phyloP scores from a whole-genome alignment of 2,329 filamentous ascomycete species.

The Scytalidium lignicola region DNA sequence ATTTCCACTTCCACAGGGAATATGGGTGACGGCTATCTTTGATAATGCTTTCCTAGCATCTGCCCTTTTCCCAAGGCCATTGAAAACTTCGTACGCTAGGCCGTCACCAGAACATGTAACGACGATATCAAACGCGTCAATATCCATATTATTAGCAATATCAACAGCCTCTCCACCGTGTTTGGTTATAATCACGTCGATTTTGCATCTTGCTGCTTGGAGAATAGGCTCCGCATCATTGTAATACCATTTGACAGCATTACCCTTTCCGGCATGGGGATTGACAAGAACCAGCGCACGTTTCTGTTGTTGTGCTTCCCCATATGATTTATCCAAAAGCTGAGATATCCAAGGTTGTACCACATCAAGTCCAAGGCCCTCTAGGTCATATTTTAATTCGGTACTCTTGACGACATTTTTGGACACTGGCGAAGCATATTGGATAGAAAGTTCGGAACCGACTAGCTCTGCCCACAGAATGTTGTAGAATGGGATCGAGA shows the following conservation, averaged over 20 bases:
- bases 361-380: slow-evolving; percentile 22
- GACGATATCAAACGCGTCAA: slow-evolving; percentile 77
- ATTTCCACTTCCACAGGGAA: slow-evolving; percentile 92
- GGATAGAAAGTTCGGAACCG: slow-evolving; percentile 59
- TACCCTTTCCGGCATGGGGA: slow-evolving; percentile 80
- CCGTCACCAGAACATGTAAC: slow-evolving; percentile 91
- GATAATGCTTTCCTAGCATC: slow-evolving; percentile 71
- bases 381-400: slow-evolving; percentile 56
- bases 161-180: slow-evolving; percentile 73
- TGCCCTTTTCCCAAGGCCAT: slow-evolving; percentile 72
- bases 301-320: slow-evolving; percentile 60
- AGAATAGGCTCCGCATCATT: slow-evolving; percentile 77
- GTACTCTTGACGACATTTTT: slow-evolving; percentile 56
- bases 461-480: slow-evolving; percentile 73
- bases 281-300: slow-evolving; percentile 87
- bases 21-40: slow-evolving; percentile 75
- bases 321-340: slow-evolving; percentile 69
- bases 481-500: slow-evolving; percentile 72
- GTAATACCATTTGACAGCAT: slow-evolving; percentile 67
- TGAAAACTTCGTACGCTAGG: slow-evolving; percentile 88
- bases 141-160: slow-evolving; percentile 69
- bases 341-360: slow-evolving; percentile 51
- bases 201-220: slow-evolving; percentile 68
- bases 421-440: slow-evolving; percentile 60
- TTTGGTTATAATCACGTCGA: slow-evolving; percentile 69